Percentiles rank a stretch among this genome's conserved stretches.
Conservation (phyloP, 495 filamentous ascomycete species). For the Daldinia concentrica region DNA sequence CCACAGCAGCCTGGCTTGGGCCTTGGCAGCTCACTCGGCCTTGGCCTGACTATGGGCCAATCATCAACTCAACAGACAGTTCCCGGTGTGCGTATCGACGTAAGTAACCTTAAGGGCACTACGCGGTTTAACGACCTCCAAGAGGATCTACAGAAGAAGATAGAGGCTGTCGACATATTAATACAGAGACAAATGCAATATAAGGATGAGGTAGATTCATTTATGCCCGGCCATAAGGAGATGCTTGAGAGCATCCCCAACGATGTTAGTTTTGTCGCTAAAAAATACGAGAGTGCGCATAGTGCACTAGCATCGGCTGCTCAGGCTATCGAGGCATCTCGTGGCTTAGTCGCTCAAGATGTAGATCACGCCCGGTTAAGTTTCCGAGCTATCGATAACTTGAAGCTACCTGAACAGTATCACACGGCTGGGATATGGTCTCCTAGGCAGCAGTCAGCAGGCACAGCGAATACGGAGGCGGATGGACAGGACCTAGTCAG, state of each 20-base stretch:
- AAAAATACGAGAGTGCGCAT: slow-evolving; percentile 78
- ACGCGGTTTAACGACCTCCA: slow-evolving; percentile 91
- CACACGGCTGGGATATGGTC: slow-evolving; percentile 69
- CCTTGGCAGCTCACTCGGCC: slow-evolving; percentile 41
- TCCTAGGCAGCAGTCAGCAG: slow-evolving; percentile 48
- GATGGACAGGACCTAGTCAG: slow-evolving; percentile 76
- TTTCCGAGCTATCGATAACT: slow-evolving; percentile 78
- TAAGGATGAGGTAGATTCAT: slow-evolving; percentile 65
- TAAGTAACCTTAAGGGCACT: slow-evolving; percentile 78
- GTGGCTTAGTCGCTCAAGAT: slow-evolving; percentile 70
- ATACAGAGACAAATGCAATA: slow-evolving; percentile 73
- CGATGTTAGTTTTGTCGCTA: slow-evolving; percentile 77
- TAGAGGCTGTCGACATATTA: slow-evolving; percentile 76
- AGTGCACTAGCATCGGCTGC: slow-evolving; percentile 77
- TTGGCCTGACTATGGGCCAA: slow-evolving; percentile 59
- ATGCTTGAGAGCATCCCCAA: slow-evolving; percentile 72
- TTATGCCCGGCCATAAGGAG: slow-evolving; percentile 70
- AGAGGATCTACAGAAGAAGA: slow-evolving; percentile 78
- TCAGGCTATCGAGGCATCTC: slow-evolving; percentile 71
- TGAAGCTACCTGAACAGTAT: slow-evolving; percentile 78
- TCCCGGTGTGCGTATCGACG: slow-evolving; percentile 79
- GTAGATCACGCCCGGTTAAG: slow-evolving; percentile 75
- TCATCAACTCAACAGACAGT: slow-evolving; percentile 58
- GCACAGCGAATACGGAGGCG: slow-evolving; percentile 52
- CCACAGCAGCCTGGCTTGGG: slow-evolving; percentile 51